Evolutionary conservation across 1,284 basidiomycete genomes (phyloP).

Genomic region (Pseudozyma pruni): DNA sequence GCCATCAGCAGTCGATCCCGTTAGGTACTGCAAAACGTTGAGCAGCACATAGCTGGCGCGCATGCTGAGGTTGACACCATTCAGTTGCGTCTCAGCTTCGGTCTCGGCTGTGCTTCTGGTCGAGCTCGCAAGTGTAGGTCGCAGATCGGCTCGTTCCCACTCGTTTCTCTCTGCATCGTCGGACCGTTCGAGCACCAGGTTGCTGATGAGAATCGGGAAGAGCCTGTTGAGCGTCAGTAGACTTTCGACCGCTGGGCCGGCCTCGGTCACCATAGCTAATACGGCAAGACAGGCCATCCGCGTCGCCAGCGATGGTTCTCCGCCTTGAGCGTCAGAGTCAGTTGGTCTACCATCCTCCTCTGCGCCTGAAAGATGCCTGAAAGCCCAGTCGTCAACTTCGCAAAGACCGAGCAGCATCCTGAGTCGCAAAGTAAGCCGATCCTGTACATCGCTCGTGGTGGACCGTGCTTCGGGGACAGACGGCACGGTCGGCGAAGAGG

Average conservation of each 20-base stretch:
- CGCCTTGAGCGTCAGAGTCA: neutral
- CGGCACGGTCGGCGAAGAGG: neutral
- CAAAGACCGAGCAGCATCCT: conserved; percentile 27
- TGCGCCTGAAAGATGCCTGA: neutral
- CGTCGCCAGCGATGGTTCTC: conserved; percentile 29
- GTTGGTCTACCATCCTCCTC: neutral
- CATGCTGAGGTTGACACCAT: conserved; percentile 27
- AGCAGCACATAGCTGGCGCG: conserved; percentile 37
- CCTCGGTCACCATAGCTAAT: conserved; percentile 34
- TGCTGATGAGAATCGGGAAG: conserved; percentile 17
- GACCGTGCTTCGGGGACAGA: neutral
- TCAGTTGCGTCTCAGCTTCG: conserved; percentile 25
- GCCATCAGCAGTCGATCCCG: neutral
- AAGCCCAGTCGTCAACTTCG: conserved; percentile 37
- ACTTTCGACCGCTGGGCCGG: conserved; percentile 1
- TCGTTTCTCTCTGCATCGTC: conserved; percentile 20
- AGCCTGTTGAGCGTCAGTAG: conserved; percentile 28
- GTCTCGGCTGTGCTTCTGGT: neutral
- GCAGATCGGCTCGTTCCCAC: conserved; percentile 30
- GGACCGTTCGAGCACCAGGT: conserved; percentile 27
- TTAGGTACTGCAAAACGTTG: conserved; percentile 23
- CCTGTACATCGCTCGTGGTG: conserved; percentile 4
- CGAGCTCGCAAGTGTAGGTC: neutral
- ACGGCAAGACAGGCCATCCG: conserved; percentile 34
- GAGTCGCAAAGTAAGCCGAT: conserved; percentile 22